Base-by-base conservation (phyloP, 495 filamentous ascomycete species). In the Ramalina peruviana region DNA sequence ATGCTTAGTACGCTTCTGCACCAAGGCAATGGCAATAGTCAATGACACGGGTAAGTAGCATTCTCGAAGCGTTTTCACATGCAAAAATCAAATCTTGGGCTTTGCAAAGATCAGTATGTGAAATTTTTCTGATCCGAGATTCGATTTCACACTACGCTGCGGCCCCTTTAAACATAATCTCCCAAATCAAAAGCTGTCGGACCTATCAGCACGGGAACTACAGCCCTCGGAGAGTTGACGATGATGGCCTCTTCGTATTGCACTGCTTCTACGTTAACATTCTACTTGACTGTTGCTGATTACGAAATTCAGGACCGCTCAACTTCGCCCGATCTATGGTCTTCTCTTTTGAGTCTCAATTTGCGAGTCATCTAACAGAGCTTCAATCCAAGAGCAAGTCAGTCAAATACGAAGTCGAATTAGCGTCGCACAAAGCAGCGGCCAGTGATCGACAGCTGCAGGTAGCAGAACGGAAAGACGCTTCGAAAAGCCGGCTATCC, bases 1-100 rank as follows among this genome's bases (percentile, higher is more conserved):
- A 10, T 58, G 58, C n/a, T 43, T 69, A 4, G 38, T 68, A 19
- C 46, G 53, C 15, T 51, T 65, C 11, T 69, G 67, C 46, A 54
- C 51, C 11, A 59, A 61, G 49, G 52, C 58, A 39, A 43, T 67
- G 15, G 40, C 43, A 55, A 56, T 53, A 20, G 53, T 52, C n/a
- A 57, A 51, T 17, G 38, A 46, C 9, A 49, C 39, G 16, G 54
- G 40, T 53, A 43, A 43, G 40, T 19, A 12, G 3, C n/a, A n/a
- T n/a, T n/a, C n/a, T n/a, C n/a, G n/a, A n/a, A n/a, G n/a, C n/a
- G n/a, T n/a, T n/a, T n/a, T n/a, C n/a, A n/a, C n/a, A n/a, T n/a
- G n/a, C n/a, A n/a, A n/a, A n/a, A n/a, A n/a, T n/a, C n/a, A n/a
- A n/a, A n/a, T n/a, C n/a, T n/a, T n/a, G n/a, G n/a, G n/a, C n/a